A percentile compares a stretch with the other conserved stretches of the same genome.
These are phyloP conservation scores for Takashimella koratensis DNA, from an alignment of 1,284 basidiomycete genomes.

Conservation along the genomic window DNA sequence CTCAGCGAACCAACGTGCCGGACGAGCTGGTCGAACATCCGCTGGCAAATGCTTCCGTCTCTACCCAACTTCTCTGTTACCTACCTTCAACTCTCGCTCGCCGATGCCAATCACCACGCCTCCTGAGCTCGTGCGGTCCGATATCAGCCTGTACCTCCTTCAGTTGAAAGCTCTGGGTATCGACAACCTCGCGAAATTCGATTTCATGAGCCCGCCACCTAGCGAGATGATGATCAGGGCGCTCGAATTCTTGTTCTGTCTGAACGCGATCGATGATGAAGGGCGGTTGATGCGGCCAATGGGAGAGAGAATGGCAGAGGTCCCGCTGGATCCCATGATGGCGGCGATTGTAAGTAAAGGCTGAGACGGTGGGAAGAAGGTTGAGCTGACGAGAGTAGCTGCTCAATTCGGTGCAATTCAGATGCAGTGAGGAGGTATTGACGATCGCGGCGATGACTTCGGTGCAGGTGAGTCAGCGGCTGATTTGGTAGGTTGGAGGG, in stretches of 20 bases:
- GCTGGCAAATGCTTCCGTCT: conserved; percentile 90
- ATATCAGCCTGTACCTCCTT: conserved; percentile 81
- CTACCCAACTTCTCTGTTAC: conserved; percentile 65
- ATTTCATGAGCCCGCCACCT: conserved; percentile 85
- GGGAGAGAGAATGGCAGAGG: conserved; percentile 56
- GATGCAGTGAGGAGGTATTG: conserved; percentile 88
- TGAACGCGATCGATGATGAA: conserved; percentile 54
- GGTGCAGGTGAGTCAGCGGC: conserved; percentile 60
- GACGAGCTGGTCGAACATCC: conserved; percentile 85
- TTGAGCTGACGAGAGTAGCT: conserved; percentile 56
- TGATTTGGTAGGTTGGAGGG: not conserved
- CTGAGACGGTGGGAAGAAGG: too few relatives aligned
- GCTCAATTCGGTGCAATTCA: conserved; percentile 73
- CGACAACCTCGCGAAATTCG: conserved; percentile 79
- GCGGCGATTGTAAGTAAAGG: conserved; percentile 53
- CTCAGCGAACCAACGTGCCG: conserved; percentile 81
- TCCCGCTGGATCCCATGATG: conserved; percentile 58
- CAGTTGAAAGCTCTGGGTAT: conserved; percentile 93
- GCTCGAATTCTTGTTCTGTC: conserved; percentile 59
- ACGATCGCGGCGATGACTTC: conserved; percentile 94
- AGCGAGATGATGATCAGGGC: conserved; percentile 79
- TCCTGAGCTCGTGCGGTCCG: conserved; percentile 84
- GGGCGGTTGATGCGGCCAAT: conserved; percentile 52
- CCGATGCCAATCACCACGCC: conserved; percentile 61
- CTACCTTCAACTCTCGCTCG: conserved; percentile 51